Conservation (phyloP, 75 land plant genomes). For the Gnetum montanum region DNA sequence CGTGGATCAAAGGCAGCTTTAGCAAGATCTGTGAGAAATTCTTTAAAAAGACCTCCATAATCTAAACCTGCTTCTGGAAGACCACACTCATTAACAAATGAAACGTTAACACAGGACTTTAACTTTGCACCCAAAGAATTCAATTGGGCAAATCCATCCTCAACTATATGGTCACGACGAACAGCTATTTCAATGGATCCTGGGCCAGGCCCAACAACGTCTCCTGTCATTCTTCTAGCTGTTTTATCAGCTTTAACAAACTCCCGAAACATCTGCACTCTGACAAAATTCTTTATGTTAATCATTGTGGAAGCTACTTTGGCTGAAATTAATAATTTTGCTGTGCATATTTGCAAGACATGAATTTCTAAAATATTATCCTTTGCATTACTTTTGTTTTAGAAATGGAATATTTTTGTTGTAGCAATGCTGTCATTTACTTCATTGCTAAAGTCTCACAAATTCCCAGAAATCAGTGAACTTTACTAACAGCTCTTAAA, state of each 20-base stretch:
- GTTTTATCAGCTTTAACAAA: constrained; percentile 67
- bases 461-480: background rate
- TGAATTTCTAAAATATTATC: no score
- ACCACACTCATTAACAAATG: constrained; percentile 90
- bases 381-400: no score
- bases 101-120: constrained; percentile 69
- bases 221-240: constrained; percentile 63
- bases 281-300: constrained; percentile 28
- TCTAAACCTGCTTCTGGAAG: constrained; percentile 95
- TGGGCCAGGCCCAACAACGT: constrained; percentile 55
- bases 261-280: constrained; percentile 91
- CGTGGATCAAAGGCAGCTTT: constrained; percentile 78
- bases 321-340: no score
- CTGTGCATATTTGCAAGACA: no score
- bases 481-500: background rate
- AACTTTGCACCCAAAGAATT: constrained; percentile 64
- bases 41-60: constrained; percentile 91
- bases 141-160: constrained; percentile 83
- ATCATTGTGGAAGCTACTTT: no score
- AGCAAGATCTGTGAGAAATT: constrained; percentile 87
- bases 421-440: no score
- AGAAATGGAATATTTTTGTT: no score
- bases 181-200: constrained; percentile 59
- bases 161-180: constrained; percentile 77
- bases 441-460: background rate